Conservation (phyloP, 2,329 filamentous ascomycete species). For the Penicillium sp. region DNA sequence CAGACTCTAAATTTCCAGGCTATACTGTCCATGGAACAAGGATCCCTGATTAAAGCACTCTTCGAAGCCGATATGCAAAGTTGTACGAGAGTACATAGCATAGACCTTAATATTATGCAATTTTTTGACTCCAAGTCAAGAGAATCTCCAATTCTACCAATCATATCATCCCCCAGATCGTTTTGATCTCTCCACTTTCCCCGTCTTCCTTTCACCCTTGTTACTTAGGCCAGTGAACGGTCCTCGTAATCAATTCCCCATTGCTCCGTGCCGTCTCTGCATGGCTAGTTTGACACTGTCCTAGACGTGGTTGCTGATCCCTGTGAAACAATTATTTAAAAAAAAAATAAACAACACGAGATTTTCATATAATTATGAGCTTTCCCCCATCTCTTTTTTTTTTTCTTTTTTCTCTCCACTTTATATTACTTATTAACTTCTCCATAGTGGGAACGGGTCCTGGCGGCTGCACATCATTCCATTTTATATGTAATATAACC, state of each 20-base stretch:
- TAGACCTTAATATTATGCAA: no score
- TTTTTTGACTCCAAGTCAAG: no score
- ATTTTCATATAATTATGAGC: not conserved
- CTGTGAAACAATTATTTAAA: not conserved
- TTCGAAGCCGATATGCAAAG: no score
- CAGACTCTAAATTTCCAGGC: not conserved
- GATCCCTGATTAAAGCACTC: not conserved
- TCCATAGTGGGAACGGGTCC: slow-evolving; percentile 16
- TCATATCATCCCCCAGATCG: not conserved
- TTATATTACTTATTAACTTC: slow-evolving; percentile 7
- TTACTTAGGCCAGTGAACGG: not conserved
- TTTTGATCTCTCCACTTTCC: slow-evolving; percentile 5
- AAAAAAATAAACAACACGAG: not conserved
- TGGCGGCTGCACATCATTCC: slow-evolving; percentile 23
- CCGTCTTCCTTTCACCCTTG: slow-evolving; percentile 8
- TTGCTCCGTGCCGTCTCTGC: slow-evolving; percentile 9
- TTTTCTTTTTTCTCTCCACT: slow-evolving; percentile 8
- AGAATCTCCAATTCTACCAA: not conserved
- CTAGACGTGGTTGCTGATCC: not conserved
- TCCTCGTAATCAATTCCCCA: not conserved
- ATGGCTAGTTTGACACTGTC: not conserved
- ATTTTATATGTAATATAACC: not conserved
- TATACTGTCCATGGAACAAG: not conserved
- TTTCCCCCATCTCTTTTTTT: not conserved
- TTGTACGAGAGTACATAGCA: no score